A percentile compares a stretch with the other conserved stretches of the same genome.
Conservation (phyloP, 2,329 filamentous ascomycete species). For the Esteya vermicola region DNA sequence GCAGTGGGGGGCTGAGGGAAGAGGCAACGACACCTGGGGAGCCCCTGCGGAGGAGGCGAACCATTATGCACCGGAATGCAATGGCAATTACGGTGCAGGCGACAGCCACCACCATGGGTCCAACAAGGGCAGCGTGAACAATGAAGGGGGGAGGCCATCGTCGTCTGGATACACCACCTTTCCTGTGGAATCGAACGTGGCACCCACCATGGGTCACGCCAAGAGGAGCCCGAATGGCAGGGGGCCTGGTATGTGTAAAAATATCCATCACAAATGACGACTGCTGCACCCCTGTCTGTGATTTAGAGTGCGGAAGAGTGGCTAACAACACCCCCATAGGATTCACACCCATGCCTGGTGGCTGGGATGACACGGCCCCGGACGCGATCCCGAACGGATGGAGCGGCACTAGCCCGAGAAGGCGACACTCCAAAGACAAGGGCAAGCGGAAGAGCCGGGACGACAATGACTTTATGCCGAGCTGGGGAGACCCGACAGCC, state of each 20-base stretch:
- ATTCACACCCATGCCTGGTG: conserved; percentile 3
- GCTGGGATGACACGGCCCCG: conserved; percentile 4
- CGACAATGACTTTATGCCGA: not conserved
- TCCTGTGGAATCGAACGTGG: conserved; percentile 1
- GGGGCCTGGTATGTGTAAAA: no score
- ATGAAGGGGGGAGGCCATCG: not conserved
- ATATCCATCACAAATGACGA: not conserved
- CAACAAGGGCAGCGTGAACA: not conserved
- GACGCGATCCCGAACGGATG: not conserved
- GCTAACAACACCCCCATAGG: not conserved
- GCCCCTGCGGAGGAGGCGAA: no score
- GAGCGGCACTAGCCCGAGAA: no score
- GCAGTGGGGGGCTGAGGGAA: no score
- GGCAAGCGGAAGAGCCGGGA: conserved; percentile 2
- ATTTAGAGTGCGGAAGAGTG: no score
- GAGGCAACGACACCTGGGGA: conserved; percentile 9
- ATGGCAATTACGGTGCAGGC: not conserved
- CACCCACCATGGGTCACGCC: not conserved
- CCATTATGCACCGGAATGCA: no score
- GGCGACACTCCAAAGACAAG: no score
- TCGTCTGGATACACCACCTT: not conserved
- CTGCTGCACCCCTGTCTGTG: no score
- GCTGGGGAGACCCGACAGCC: conserved; percentile 8
- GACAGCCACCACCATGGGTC: not conserved
- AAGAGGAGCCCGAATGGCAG: no score